Conservation (phyloP, 2,329 filamentous ascomycete species). For the Verticillium isaacii region DNA sequence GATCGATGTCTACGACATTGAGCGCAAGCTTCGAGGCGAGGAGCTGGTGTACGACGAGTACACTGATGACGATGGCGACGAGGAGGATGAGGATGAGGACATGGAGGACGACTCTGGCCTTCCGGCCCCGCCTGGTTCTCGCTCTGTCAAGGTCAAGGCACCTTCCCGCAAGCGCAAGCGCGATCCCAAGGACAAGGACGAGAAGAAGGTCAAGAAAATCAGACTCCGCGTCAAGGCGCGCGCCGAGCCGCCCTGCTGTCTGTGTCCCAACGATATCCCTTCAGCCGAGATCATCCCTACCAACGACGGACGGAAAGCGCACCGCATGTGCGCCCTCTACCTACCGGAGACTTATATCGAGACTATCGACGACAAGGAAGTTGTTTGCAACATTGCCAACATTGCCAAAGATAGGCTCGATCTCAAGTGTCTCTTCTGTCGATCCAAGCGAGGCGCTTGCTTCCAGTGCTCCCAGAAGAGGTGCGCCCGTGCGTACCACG, state of each 20-base stretch:
- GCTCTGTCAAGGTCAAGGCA: conserved; percentile 25
- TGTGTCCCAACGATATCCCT: conserved; percentile 87
- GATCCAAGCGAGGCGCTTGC: conserved; percentile 90
- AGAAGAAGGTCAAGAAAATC: conserved; percentile 65
- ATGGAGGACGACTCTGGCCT: conserved; percentile 62
- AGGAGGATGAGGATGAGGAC: conserved; percentile 60
- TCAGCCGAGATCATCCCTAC: conserved; percentile 80
- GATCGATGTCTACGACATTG: conserved; percentile 94
- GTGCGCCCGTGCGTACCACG: conserved; percentile 88
- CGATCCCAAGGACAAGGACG: conserved; percentile 30
- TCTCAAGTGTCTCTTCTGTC: conserved; percentile 91
- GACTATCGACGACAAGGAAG: conserved; percentile 63
- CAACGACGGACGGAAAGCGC: conserved; percentile 81
- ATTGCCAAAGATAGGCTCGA: conserved; percentile 85
- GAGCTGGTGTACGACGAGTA: conserved; percentile 79
- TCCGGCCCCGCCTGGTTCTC: conserved; percentile 63
- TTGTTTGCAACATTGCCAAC: conserved; percentile 71
- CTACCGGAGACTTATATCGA: conserved; percentile 89
- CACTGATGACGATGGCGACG: conserved; percentile 63
- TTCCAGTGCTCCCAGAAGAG: conserved; percentile 97
- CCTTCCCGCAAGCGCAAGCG: conserved; percentile 62
- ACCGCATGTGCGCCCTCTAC: conserved; percentile 84
- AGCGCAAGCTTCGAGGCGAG: conserved; percentile 88
- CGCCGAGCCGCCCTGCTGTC: conserved; percentile 74
- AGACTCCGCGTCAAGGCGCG: conserved; percentile 68